Conservation (phyloP, 495 filamentous ascomycete genomes). For the Trypethelium eluteriae region DNA sequence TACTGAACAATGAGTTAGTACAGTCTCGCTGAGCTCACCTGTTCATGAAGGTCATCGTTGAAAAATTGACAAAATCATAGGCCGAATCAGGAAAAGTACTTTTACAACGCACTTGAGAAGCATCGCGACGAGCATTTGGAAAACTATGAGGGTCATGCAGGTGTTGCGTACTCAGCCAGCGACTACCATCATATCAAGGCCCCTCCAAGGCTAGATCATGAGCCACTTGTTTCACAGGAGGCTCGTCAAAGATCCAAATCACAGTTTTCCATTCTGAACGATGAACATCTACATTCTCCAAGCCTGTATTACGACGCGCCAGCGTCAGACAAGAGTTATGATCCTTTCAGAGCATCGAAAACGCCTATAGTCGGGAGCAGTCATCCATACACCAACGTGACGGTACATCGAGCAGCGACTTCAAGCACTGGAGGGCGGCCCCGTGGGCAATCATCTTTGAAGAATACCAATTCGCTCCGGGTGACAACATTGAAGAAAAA, state of each 20-base stretch:
- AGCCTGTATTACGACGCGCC: slow-evolving; percentile 39
- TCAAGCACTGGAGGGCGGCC: slow-evolving; percentile 21
- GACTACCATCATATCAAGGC: slow-evolving; percentile 76
- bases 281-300: slow-evolving; percentile 39
- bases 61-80: slow-evolving; percentile 37
- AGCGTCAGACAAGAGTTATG: slow-evolving; percentile 56
- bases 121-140: slow-evolving; percentile 77
- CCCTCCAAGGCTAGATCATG: slow-evolving; percentile 38
- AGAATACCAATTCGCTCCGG: slow-evolving; percentile 32
- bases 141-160: slow-evolving; percentile 56
- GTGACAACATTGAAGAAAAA: slow-evolving; percentile 26
- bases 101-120: slow-evolving; percentile 74
- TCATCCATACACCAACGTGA: slow-evolving; percentile 53
- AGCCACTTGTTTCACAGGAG: slow-evolving; percentile 30
- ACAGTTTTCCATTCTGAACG: slow-evolving; percentile 63
- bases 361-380: slow-evolving; percentile 35
- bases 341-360: slow-evolving; percentile 71
- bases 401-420: slow-evolving; percentile 49
- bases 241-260: slow-evolving; percentile 51
- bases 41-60: not conserved
- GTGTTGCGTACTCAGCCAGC: slow-evolving; percentile 69
- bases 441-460: slow-evolving; percentile 24
- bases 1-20: slow-evolving; percentile 63
- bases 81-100: slow-evolving; percentile 78
- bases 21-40: not conserved